Percentiles rank a stretch among this genome's conserved stretches.
phyloP scores from a whole-genome alignment of 139 green algal genomes.

The Chlamydomonas applanata region DNA sequence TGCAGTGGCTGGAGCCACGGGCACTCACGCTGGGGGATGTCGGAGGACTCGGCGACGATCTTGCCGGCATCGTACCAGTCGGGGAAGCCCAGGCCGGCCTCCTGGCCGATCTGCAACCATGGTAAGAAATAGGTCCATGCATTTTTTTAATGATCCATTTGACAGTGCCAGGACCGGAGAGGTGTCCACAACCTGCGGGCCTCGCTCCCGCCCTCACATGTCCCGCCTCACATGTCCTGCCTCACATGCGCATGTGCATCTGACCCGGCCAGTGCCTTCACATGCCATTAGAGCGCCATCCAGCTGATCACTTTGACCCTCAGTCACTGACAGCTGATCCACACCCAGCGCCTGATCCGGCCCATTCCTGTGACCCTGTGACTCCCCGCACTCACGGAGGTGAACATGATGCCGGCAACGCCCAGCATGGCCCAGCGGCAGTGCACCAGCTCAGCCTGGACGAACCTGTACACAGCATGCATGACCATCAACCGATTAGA shows the following conservation, averaged over 20 bases:
- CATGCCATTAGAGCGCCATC: no score
- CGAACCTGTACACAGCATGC: constrained; percentile 55
- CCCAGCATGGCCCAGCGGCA: constrained; percentile 74
- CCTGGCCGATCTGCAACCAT: constrained; percentile 37
- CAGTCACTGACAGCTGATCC: no score
- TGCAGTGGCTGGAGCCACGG: no score
- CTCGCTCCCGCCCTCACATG: no score
- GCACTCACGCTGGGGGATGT: constrained; percentile 60
- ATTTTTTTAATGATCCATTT: background rate
- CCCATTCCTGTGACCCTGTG: no score
- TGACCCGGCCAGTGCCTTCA: background rate
- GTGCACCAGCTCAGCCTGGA: constrained; percentile 85
- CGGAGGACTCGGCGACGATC: constrained; percentile 63
- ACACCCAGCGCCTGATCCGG: no score
- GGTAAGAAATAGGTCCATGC: background rate
- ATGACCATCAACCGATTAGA: no score
- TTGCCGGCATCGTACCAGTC: constrained; percentile 76
- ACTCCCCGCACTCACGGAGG: constrained; percentile 10
- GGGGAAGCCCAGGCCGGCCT: constrained; percentile 49
- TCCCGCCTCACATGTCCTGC: background rate
- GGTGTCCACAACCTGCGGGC: no score
- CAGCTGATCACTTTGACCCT: no score
- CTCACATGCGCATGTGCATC: background rate
- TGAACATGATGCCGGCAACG: constrained; percentile 71
- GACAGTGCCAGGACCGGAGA: background rate